Base-by-base conservation (phyloP, 495 filamentous ascomycete species). In the Astrocystis sublimbata region DNA sequence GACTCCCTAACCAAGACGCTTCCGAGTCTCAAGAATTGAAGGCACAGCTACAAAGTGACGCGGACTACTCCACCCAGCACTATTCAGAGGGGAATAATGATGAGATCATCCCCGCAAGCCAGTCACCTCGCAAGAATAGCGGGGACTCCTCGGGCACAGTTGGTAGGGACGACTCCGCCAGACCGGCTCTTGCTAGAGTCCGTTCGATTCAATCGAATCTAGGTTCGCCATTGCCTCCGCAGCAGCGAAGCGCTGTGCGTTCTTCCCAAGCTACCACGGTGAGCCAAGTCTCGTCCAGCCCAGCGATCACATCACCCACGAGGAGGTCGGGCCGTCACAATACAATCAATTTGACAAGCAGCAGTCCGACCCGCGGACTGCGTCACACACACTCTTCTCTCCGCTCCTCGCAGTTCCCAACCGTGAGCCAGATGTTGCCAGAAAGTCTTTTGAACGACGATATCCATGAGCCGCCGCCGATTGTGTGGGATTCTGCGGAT, bases 401-500 rank as follows among this genome's bases (percentile, higher is more conserved):
- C 12, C 53, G 62, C n/a, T 79, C 76, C 21, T 78, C 78, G 19
- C 78, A 81, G 64, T 71, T 75, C 4, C 60, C 73, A 59, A 78
- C 75, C 4, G 71, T 71, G 43, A 83, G 79, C 50, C 78, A 85
- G 69, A 69, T 85, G 68, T 71, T 83, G 56, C 79, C 79, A 31
- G 82, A 84, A 41, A 86, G 82, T 67, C 65, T 87, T 63, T 31
- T 85, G 61, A 68, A 78, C 36, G 81, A 81, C 61, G 76, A 78
- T 66, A 66, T 81, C 35, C 71, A 73, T 17, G 65, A 58, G 12
- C 80, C 78, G 35, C 81, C 78, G 1, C 54, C 72, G 3, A 69
- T 73, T 30, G 69, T 80, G 30, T 76, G 68, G 68, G 81, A 83
- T 64, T 78, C 75, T 4, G 79, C 79, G 17, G 78, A 76, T 36